Conservation (phyloP, 495 filamentous ascomycete species). For the Penicillium paradoxum region DNA sequence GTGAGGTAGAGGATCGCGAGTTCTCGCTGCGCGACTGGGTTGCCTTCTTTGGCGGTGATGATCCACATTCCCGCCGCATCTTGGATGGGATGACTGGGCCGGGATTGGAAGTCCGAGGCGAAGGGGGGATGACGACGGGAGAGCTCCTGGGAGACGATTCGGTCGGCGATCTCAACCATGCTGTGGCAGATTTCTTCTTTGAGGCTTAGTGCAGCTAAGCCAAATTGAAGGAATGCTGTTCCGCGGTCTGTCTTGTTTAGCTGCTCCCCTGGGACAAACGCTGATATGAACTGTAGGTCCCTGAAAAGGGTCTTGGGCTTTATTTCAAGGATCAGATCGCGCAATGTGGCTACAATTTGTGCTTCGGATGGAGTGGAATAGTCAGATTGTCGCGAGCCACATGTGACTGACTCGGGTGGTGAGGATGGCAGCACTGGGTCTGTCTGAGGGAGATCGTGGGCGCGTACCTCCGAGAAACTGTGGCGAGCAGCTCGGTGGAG, state of each 20-base stretch:
- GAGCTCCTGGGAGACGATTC: constrained; percentile 41
- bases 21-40: constrained; percentile 88
- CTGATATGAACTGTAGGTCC: constrained; percentile 90
- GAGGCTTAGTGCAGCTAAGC: constrained; percentile 76
- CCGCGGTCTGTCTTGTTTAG: constrained; percentile 82
- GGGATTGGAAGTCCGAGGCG: constrained; percentile 31
- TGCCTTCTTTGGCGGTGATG: constrained; percentile 90
- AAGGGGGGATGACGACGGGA: constrained; percentile 41
- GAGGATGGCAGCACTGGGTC: constrained; percentile 21
- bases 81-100: constrained; percentile 53
- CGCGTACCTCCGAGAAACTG: constrained; percentile 33
- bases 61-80: constrained; percentile 91
- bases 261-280: constrained; percentile 76
- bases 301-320: constrained; percentile 90
- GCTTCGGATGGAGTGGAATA: constrained; percentile 43
- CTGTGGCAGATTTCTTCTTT: constrained; percentile 86
- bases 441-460: constrained; percentile 9
- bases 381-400: constrained; percentile 36
- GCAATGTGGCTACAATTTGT: constrained; percentile 70
- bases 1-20: constrained; percentile 92
- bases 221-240: constrained; percentile 93
- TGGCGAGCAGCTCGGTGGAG: constrained; percentile 24
- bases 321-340: constrained; percentile 70
- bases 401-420: constrained; percentile 33
- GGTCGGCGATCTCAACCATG: constrained; percentile 72